These are phyloP conservation scores for Xanthoceras sorbifolium DNA, from an alignment of 345 rosid species.

Conservation along the genomic window DNA sequence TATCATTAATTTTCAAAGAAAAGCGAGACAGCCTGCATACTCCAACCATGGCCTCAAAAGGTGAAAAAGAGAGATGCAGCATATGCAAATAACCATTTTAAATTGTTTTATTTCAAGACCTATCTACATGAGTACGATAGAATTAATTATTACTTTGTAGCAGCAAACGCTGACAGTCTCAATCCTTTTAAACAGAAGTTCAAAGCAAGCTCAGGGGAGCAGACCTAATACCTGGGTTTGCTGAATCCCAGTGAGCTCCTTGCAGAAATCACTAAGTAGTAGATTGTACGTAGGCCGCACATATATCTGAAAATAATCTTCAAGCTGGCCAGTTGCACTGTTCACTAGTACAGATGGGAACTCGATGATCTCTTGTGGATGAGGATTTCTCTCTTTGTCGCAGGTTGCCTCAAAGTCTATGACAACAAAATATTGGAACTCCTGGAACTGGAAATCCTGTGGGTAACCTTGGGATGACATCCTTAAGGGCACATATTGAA, in stretches of 20 bases:
- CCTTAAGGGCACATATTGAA: slow-evolving; percentile 33
- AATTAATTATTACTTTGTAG: background rate
- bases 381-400: slow-evolving; percentile 45
- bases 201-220: background rate
- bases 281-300: slow-evolving; percentile 55
- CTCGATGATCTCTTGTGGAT: slow-evolving; percentile 60
- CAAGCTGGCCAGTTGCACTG: slow-evolving; percentile 46
- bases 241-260: slow-evolving; percentile 56
- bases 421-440: slow-evolving; percentile 52
- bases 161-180: background rate
- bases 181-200: background rate
- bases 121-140: background rate
- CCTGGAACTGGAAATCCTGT: slow-evolving; percentile 28
- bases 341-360: slow-evolving; percentile 54
- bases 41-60: background rate
- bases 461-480: slow-evolving; percentile 24
- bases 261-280: slow-evolving; percentile 50
- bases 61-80: background rate
- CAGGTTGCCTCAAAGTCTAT: slow-evolving; percentile 66
- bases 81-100: background rate
- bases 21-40: background rate
- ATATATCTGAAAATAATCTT: slow-evolving; percentile 51
- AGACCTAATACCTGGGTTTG: slow-evolving; percentile 43
- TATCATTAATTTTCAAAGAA: background rate
- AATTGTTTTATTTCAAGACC: background rate